phyloP scores from a whole-genome alignment of 139 green algal genomes.

The Zygnema circumcarinatum region DNA sequence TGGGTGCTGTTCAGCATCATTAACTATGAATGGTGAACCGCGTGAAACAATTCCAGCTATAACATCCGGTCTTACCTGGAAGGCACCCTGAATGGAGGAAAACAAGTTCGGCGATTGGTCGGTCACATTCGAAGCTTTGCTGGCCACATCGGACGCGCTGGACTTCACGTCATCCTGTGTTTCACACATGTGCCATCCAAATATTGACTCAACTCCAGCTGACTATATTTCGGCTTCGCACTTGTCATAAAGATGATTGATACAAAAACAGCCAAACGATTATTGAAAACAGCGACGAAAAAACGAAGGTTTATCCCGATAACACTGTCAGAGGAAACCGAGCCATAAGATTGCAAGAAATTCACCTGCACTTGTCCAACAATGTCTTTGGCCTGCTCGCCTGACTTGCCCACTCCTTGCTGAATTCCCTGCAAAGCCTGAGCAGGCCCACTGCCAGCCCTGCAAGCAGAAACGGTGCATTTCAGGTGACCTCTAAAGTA shows the following conservation, averaged over 20 bases:
- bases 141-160: not conserved
- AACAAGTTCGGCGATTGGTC: not conserved
- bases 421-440: not conserved
- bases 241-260: too few species aligned
- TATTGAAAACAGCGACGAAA: too few species aligned
- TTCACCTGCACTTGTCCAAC: not conserved
- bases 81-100: not conserved
- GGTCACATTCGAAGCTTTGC: not conserved
- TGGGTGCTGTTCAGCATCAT: too few species aligned
- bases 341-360: too few species aligned
- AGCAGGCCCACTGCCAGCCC: not conserved
- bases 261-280: too few species aligned
- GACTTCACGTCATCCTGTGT: not conserved
- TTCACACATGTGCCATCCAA: too few species aligned
- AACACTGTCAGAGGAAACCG: too few species aligned
- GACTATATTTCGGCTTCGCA: too few species aligned
- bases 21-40: not conserved
- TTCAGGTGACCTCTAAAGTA: too few species aligned
- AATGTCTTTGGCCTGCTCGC: not conserved
- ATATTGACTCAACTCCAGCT: too few species aligned
- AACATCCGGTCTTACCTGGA: not conserved
- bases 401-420: not conserved
- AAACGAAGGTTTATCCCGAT: too few species aligned
- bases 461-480: not conserved
- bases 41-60: not conserved